Conservation (phyloP, 768 basidiomycete species). For the Auricularia cornea region DNA sequence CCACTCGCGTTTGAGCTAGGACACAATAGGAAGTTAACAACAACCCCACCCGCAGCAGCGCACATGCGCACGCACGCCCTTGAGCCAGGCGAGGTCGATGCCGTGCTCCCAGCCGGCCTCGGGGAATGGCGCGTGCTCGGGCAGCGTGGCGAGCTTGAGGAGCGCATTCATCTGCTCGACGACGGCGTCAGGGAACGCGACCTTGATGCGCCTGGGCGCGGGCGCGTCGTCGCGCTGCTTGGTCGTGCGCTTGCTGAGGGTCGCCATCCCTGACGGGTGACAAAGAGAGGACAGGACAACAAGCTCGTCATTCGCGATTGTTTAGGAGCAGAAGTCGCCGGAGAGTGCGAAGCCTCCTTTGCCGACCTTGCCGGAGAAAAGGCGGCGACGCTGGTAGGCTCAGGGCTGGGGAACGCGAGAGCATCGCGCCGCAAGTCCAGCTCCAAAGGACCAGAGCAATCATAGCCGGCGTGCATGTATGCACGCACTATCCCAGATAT, state of each 20-base stretch:
- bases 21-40: background rate
- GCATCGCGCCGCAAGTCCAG: too few species aligned
- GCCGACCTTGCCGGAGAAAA: too few species aligned
- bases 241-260: background rate
- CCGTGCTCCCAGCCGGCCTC: slow-evolving; percentile 5
- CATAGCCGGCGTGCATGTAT: too few species aligned
- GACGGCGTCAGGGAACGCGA: background rate
- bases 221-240: background rate
- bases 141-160: slow-evolving; percentile 2
- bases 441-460: too few species aligned
- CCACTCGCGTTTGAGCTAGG: slow-evolving; percentile 4
- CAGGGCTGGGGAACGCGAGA: too few species aligned
- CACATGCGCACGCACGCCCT: background rate
- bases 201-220: background rate
- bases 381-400: too few species aligned
- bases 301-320: too few species aligned
- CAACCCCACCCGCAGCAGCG: background rate
- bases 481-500: too few species aligned
- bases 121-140: slow-evolving; percentile 4
- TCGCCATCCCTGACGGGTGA: background rate
- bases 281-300: background rate
- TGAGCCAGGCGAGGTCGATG: slow-evolving; percentile 5
- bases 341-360: too few species aligned
- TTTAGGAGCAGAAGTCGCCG: too few species aligned
- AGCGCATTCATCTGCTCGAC: slow-evolving; percentile 6